A percentile compares a stretch with the other conserved stretches of the same genome.
Evolutionary conservation across 2,329 filamentous ascomycete species (phyloP).

Genomic region (Fusarium xylarioides): DNA sequence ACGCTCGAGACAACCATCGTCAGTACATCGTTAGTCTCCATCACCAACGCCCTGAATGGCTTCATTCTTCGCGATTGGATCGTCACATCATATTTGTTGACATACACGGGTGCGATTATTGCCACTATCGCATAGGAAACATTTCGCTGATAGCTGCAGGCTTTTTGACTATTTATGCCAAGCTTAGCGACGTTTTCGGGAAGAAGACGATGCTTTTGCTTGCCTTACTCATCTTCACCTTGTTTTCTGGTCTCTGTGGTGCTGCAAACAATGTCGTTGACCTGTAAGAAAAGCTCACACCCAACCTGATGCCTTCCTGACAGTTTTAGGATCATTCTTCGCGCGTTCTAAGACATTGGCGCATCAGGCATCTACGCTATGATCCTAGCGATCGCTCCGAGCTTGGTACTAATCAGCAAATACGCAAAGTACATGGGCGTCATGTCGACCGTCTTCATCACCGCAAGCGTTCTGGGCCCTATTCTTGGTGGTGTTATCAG

Average conservation of each 20-base stretch:
- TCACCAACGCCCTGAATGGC: slow-evolving; percentile 1
- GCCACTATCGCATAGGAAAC: fast-evolving
- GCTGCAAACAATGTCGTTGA: not conserved
- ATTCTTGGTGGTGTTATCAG: not conserved
- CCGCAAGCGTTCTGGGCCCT: not conserved
- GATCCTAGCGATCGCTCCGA: not conserved
- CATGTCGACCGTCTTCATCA: slow-evolving; percentile 9
- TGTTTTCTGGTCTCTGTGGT: slow-evolving; percentile 11
- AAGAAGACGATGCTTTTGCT: slow-evolving; percentile 9
- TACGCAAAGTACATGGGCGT: slow-evolving; percentile 7
- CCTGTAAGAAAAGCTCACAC: not conserved
- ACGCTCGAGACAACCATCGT: slow-evolving; percentile 6
- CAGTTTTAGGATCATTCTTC: not conserved
- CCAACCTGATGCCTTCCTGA: fast-evolving
- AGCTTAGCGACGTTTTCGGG: slow-evolving; percentile 4
- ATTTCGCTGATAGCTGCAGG: not conserved
- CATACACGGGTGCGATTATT: not conserved
- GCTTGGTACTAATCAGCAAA: not conserved
- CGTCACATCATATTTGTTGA: slow-evolving; percentile 5
- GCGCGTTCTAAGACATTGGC: not conserved
- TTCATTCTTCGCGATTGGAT: slow-evolving; percentile 15
- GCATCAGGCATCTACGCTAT: slow-evolving; percentile 2
- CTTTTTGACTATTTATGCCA: slow-evolving; percentile 2
- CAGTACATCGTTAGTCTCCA: slow-evolving; percentile 4
- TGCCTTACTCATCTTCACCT: not conserved